These are phyloP conservation scores for Piper betle DNA, from an alignment of 164 flowering plant genomes.

Conservation along the genomic window DNA sequence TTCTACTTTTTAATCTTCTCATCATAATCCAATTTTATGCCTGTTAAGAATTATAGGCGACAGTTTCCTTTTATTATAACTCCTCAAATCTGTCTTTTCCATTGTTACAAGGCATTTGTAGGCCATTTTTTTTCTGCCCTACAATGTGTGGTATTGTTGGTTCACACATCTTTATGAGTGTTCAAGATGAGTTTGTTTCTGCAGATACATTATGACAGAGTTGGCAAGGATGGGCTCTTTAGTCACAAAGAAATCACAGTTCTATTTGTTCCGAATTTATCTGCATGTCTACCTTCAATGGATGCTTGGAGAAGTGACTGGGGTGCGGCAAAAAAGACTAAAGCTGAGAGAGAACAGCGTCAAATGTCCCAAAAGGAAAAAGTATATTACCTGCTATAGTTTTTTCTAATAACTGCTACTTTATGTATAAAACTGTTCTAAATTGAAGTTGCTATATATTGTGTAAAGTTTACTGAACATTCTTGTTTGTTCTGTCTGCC, in stretches of 20 bases:
- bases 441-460: no score
- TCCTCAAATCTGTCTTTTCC: no score
- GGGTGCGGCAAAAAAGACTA: slow-evolving; percentile 49
- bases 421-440: no score
- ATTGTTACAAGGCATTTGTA: no score
- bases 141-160: no score
- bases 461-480: no score
- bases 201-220: slow-evolving; percentile 94
- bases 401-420: neutral
- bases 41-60: no score
- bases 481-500: no score
- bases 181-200: slow-evolving; percentile 3
- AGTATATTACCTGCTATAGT: slow-evolving; percentile 9
- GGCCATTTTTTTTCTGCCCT: no score
- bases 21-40: no score
- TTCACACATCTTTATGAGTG: neutral
- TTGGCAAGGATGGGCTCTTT: slow-evolving; percentile 86
- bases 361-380: slow-evolving; percentile 40
- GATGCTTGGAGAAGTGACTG: slow-evolving; percentile 72
- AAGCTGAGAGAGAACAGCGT: slow-evolving; percentile 48
- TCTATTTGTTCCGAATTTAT: slow-evolving; percentile 76
- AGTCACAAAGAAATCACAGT: slow-evolving; percentile 92
- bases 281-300: slow-evolving; percentile 81
- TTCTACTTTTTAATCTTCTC: no score
- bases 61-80: no score